Evolutionary conservation across 1,139 yeast genomes (phyloP), one percentile per base, ranked within the genome.

Genomic region (Yamadazyma dendronema): DNA sequence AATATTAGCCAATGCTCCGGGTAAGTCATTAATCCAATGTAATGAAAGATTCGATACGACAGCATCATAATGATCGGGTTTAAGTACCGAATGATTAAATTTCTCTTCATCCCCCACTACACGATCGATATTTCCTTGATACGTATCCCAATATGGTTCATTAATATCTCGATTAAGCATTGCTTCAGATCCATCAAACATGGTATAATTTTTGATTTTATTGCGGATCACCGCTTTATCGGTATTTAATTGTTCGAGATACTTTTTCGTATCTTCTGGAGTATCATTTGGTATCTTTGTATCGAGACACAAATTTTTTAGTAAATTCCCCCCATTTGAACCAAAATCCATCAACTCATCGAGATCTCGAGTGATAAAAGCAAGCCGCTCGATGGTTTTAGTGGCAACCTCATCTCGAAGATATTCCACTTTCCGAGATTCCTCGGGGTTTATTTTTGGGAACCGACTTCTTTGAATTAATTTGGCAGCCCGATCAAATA

Each of bases 11-110:
- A 86, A 68, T 1, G 79, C 74, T 1, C 72, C 68, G 0, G 95
- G 95, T 17, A 87, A 68, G 49, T 87, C 92, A 52, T 87, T 87
- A 39, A 86, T 80, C 96, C 96, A 87, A 56, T 87, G 95, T 56
- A 87, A 56, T 22, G 87, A 76, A 51, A 86, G 61, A 53, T 84
- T 85, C 2, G 92, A 82, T 3, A 87, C 56, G 2, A 86, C 84
- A 1, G 89, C 85, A 57, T 86, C 94, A 50, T 71, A 84, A 27
- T 73, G 63, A 41, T 77, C 67, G n/a, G 61, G 43, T 28, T 51
- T 42, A 29, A 77, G 57, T 19, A 57, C 53, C 4, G 64, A 65
- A 41, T 73, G 72, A 35, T 63, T 62, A 45, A 77, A 71, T 2
- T 59, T 42, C 56, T 87, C 95, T 53, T 86, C 95, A 53, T 87